phyloP scores from a whole-genome alignment of 148 eudicot genomes.

The Vaccinium myrtillus region DNA sequence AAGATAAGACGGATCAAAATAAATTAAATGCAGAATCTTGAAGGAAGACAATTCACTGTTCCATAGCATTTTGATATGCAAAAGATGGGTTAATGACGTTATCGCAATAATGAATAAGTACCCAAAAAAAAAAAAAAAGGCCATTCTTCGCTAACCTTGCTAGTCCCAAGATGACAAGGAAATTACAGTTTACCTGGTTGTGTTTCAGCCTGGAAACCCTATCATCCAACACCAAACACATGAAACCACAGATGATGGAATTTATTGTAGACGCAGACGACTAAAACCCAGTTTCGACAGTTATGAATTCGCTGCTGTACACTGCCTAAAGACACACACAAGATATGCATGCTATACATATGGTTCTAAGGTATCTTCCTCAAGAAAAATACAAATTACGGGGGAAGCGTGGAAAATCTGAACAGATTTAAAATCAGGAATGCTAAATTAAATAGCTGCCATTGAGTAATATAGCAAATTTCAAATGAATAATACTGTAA shows the following conservation, averaged over 20 bases:
- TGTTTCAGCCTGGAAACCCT: not conserved
- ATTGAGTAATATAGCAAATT: not conserved
- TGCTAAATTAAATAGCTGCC: not conserved
- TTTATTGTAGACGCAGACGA: not conserved
- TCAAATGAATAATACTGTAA: not conserved
- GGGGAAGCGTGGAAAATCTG: not conserved
- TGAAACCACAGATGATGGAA: not conserved
- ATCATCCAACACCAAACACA: not conserved
- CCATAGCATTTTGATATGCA: not conserved
- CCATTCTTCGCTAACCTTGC: not conserved
- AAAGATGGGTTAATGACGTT: not conserved
- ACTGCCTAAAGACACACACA: not conserved
- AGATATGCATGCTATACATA: not conserved
- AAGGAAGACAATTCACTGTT: not conserved
- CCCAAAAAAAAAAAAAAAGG: too few relatives aligned
- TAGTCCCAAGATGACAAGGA: not conserved
- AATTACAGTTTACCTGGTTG: constrained; percentile 2
- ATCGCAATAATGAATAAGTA: not conserved
- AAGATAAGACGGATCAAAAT: not conserved
- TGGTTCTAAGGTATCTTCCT: not conserved
- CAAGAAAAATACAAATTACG: not conserved
- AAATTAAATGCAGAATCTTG: not conserved
- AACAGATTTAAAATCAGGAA: not conserved
- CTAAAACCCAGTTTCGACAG: not conserved
- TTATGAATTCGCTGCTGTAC: not conserved